A percentile compares a stretch with the other conserved stretches of the same genome.
phyloP scores from a whole-genome alignment of 257 asterid genomes.

The Anisodus acutangulus region DNA sequence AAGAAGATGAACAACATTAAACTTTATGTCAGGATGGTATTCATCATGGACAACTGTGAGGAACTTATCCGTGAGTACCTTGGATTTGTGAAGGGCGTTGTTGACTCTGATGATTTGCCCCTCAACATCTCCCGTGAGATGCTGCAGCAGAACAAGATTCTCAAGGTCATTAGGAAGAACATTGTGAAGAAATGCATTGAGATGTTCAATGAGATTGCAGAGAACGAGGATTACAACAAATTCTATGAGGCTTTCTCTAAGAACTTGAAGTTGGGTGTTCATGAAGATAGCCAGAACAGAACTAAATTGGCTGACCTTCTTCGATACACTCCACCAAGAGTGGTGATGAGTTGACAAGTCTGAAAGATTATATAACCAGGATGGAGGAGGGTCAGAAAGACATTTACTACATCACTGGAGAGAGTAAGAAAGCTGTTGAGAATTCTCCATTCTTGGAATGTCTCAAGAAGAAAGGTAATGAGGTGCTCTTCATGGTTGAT shows the following conservation, averaged over 20 bases:
- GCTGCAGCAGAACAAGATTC: conserved; percentile 28
- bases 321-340: conserved; percentile 30
- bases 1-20: conserved; percentile 26
- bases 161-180: conserved; percentile 27
- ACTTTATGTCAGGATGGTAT: conserved; percentile 25
- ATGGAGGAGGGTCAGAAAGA: conserved; percentile 31
- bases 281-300: conserved; percentile 23
- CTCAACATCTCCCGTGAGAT: conserved; percentile 25
- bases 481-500: conserved; percentile 28
- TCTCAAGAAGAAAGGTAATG: conserved; percentile 22
- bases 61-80: conserved; percentile 26
- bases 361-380: conserved; percentile 24
- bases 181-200: conserved; percentile 32
- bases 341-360: conserved; percentile 29
- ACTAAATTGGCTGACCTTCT: conserved; percentile 29
- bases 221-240: conserved; percentile 27
- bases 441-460: conserved; percentile 22
- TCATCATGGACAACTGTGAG: conserved; percentile 26
- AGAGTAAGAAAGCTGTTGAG: conserved; percentile 23
- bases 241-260: conserved; percentile 25
- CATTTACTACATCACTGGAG: conserved; percentile 29
- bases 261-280: conserved; percentile 28
- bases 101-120: conserved; percentile 28
- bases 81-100: conserved; percentile 24
- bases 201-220: conserved; percentile 31